A percentile compares a stretch with the other conserved stretches of the same genome.
These are phyloP conservation scores for Lanmaoa pseudosensibilis DNA, from an alignment of 768 basidiomycete species.

Conservation along the genomic window DNA sequence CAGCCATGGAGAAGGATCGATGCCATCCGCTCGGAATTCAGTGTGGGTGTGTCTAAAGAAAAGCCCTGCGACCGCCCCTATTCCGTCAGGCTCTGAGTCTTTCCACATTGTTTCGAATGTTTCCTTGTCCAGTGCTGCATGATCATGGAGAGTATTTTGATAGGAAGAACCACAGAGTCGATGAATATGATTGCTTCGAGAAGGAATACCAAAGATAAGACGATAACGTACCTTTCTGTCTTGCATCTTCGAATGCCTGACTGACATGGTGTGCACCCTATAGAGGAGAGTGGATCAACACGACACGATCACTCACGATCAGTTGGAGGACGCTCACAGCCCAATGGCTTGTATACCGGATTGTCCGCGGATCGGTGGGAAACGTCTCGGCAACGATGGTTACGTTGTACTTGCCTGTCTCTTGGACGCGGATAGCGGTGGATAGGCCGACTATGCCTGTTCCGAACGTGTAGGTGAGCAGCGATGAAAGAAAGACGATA, in stretches of 20 bases:
- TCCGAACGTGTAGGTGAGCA: background rate
- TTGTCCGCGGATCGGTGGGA: slow-evolving; percentile 71
- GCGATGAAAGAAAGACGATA: background rate
- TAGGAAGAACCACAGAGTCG: background rate
- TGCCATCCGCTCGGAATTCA: slow-evolving; percentile 51
- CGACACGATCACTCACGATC: background rate
- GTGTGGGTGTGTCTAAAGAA: slow-evolving; percentile 66
- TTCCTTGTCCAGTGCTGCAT: slow-evolving; percentile 61
- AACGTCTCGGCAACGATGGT: slow-evolving; percentile 70
- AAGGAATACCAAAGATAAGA: background rate
- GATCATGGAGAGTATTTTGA: background rate
- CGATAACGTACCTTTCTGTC: slow-evolving; percentile 51
- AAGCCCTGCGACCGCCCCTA: slow-evolving; percentile 49
- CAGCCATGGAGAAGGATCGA: slow-evolving; percentile 34
- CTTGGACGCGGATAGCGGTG: slow-evolving; percentile 70
- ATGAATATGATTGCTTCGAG: background rate
- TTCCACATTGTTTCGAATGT: slow-evolving; percentile 79
- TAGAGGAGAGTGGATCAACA: background rate
- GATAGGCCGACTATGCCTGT: slow-evolving; percentile 78
- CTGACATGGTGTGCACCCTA: slow-evolving; percentile 84
- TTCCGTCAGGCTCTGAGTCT: slow-evolving; percentile 57
- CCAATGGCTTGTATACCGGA: slow-evolving; percentile 80
- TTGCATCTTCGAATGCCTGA: slow-evolving; percentile 47
- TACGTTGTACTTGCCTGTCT: slow-evolving; percentile 59
- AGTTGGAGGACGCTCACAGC: slow-evolving; percentile 50